phyloP scores from a whole-genome alignment of 345 rosid genomes.

The Combretum micranthum region DNA sequence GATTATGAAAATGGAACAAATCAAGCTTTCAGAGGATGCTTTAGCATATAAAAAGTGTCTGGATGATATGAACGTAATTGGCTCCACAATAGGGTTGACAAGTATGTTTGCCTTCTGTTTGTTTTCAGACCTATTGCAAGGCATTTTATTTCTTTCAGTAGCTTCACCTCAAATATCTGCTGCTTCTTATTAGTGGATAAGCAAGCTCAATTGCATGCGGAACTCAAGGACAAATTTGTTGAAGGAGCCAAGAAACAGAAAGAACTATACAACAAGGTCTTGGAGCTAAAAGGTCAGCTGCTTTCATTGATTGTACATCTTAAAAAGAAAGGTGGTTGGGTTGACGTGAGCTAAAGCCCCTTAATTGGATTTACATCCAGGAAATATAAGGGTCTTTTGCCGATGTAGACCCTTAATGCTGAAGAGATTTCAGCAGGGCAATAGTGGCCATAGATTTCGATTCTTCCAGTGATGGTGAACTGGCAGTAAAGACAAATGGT shows the following conservation, averaged over 20 bases:
- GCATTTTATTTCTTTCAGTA: background rate
- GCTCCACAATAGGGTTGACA: slow-evolving; percentile 41
- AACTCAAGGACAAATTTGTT: slow-evolving; percentile 57
- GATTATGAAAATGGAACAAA: slow-evolving; percentile 88
- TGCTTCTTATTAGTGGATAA: slow-evolving; percentile 44
- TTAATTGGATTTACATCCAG: slow-evolving; percentile 33
- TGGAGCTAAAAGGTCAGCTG: slow-evolving; percentile 81
- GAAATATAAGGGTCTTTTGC: slow-evolving; percentile 95
- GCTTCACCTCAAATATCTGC: slow-evolving; percentile 1
- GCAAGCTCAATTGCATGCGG: slow-evolving; percentile 50
- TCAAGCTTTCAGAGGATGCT: slow-evolving; percentile 71
- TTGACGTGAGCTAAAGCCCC: slow-evolving; percentile 13
- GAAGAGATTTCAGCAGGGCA: slow-evolving; percentile 64
- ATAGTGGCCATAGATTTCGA: slow-evolving; percentile 63
- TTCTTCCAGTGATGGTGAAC: slow-evolving; percentile 81
- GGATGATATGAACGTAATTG: slow-evolving; percentile 40
- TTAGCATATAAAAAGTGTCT: slow-evolving; percentile 42
- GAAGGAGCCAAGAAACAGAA: slow-evolving; percentile 60
- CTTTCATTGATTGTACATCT: slow-evolving; percentile 1
- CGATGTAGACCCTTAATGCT: slow-evolving; percentile 78
- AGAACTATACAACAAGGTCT: slow-evolving; percentile 86
- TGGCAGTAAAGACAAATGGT: slow-evolving; percentile 71
- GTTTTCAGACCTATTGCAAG: background rate
- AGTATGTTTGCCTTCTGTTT: slow-evolving; percentile 33
- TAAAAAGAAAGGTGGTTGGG: slow-evolving; percentile 7